Conservation (phyloP, 257 asterid species). For the Datura wrightii region DNA sequence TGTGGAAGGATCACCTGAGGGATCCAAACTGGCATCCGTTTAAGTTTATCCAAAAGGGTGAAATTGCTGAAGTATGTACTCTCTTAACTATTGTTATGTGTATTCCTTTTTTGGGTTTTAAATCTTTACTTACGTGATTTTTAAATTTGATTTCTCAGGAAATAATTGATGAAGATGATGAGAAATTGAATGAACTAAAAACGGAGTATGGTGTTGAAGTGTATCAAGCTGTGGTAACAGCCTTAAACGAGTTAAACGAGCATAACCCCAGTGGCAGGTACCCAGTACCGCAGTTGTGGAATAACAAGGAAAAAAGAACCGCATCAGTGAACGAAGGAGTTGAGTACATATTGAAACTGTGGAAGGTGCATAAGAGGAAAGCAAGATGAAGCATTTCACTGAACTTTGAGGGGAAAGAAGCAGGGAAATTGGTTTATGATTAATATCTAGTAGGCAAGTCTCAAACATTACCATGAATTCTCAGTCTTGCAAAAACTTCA, state of each 20-base stretch:
- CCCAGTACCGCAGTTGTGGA: conserved; percentile 36
- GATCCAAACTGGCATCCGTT: conserved; percentile 39
- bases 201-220: conserved; percentile 33
- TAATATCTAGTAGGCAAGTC: background rate
- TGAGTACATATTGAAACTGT: background rate
- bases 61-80: background rate
- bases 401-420: background rate
- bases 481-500: background rate
- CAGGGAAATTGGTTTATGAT: background rate
- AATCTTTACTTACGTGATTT: background rate
- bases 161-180: conserved; percentile 38
- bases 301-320: conserved; percentile 24
- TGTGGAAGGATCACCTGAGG: conserved; percentile 31
- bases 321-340: conserved; percentile 38
- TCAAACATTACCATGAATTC: background rate
- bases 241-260: conserved; percentile 39
- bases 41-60: conserved; percentile 3
- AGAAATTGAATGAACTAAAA: conserved; percentile 33
- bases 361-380: conserved; percentile 31
- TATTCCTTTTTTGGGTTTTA: background rate
- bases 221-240: conserved; percentile 31
- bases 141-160: conserved; percentile 26
- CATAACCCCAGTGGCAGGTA: conserved; percentile 42
- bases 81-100: background rate
- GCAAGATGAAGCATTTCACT: background rate